These are phyloP conservation scores for Sisymbrium altissimum DNA, from an alignment of 345 rosid species.

Conservation along the genomic window DNA sequence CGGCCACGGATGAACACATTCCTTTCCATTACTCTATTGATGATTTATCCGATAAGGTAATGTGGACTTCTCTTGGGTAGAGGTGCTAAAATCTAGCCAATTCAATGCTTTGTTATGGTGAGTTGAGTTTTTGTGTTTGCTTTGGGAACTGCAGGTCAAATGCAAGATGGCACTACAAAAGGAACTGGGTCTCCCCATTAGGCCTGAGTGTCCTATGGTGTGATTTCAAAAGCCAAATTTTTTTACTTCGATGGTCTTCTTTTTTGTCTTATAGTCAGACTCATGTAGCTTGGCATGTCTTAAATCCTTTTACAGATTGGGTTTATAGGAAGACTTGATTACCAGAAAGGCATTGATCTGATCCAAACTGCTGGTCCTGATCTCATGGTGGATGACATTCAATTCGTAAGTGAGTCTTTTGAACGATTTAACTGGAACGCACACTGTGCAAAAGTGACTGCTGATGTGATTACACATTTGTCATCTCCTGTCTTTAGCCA, in stretches of 20 bases:
- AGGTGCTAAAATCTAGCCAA: neutral
- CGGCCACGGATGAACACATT: conserved; percentile 66
- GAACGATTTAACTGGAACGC: neutral
- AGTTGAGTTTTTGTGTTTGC: conserved; percentile 19
- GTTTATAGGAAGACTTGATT: conserved; percentile 90
- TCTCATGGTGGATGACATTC: conserved; percentile 83
- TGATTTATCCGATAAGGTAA: conserved; percentile 83
- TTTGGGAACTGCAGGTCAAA: conserved; percentile 48
- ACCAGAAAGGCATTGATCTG: conserved; percentile 93
- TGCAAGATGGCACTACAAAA: conserved; percentile 89
- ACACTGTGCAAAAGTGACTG: neutral
- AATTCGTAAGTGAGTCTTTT: conserved; percentile 71
- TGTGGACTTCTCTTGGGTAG: neutral
- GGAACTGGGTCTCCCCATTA: conserved; percentile 82
- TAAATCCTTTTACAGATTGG: conserved; percentile 57
- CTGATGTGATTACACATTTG: neutral
- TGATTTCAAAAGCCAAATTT: conserved; percentile 10
- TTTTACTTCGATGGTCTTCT: neutral
- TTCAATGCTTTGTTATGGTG: conserved; percentile 16
- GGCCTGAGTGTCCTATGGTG: conserved; percentile 88
- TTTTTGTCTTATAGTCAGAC: neutral
- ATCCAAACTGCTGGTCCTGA: conserved; percentile 67
- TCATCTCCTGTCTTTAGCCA: neutral
- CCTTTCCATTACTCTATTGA: conserved; percentile 57
- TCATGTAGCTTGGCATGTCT: neutral